Percentiles rank a stretch among this genome's conserved stretches.
phyloP scores from a whole-genome alignment of 257 asterid genomes.

The Datura wrightii region DNA sequence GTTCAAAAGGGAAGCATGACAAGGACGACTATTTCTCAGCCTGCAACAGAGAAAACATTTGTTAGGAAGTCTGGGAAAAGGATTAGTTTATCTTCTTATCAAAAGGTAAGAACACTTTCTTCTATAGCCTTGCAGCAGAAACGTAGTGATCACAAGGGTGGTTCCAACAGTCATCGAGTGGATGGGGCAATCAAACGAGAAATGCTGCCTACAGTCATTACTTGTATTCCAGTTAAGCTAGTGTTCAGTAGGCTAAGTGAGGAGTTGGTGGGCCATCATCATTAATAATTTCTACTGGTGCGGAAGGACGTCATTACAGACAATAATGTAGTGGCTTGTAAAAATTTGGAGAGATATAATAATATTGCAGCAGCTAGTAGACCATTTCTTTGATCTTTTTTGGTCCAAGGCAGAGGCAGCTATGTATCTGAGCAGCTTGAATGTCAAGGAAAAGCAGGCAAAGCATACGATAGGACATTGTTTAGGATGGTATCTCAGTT shows the following conservation, averaged over 20 bases:
- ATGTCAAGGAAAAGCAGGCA: conserved; percentile 20
- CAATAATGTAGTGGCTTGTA: conserved; percentile 25
- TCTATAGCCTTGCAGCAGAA: conserved; percentile 68
- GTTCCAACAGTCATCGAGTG: conserved; percentile 40
- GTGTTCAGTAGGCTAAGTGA: conserved; percentile 93
- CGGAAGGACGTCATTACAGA: conserved; percentile 38
- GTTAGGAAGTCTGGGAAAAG: conserved; percentile 59
- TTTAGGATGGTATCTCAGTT: conserved; percentile 13
- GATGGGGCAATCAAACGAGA: conserved; percentile 62
- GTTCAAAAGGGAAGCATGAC: conserved; percentile 41
- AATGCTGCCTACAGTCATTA: conserved; percentile 54
- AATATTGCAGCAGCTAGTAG: background rate
- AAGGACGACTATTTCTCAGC: conserved; percentile 39
- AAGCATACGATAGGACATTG: background rate
- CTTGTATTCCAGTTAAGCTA: conserved; percentile 93
- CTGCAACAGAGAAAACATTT: conserved; percentile 42
- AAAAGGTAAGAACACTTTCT: conserved; percentile 78
- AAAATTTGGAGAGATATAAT: conserved; percentile 9
- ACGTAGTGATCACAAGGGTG: conserved; percentile 42
- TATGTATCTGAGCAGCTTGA: conserved; percentile 12
- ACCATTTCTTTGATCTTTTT: background rate
- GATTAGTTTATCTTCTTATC: conserved; percentile 52
- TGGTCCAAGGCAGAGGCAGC: background rate
- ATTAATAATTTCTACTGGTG: conserved; percentile 39
- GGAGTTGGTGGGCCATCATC: conserved; percentile 78